Base-by-base conservation (phyloP, 441 rosid species). In the Geranium incanum region DNA sequence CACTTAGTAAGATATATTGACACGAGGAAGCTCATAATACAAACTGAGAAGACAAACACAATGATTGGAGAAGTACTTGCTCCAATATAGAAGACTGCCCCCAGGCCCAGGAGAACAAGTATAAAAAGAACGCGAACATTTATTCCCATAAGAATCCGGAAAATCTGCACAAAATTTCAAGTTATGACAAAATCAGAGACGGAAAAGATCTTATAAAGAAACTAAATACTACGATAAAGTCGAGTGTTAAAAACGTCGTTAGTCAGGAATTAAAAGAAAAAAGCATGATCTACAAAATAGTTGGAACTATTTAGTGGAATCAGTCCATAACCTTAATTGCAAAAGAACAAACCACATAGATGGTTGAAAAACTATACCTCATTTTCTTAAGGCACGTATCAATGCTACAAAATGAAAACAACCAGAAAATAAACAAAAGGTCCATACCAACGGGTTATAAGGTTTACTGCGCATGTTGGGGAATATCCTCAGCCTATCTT, bases 41-140 rank as follows among this genome's bases (percentile, higher is more conserved):
- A 92, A 76, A 95, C 77, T 16, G 91, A 71, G 83, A 92, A 86
- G 84, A 95, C 98, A 76, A 95, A 92, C 74, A 95, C 89, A 41
- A 95, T 90, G 81, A 95, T 84, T 0, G 93, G 95, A 78, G 99
- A 95, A 79, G 99, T 91, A 36, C 91, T 78, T 16, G 97, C 97
- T 78, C 99, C 98, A 77, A 92, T 64, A 79, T 87, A 92, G 81
- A 90, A 89, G 78, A 95, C 74, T 16, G 70, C 93, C 75, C 95
- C 95, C 23, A 95, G 81, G 75, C 82, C 85, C 84, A 95, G 72
- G 36, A 95, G 87, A 78, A 88, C 72, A 83, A 90, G 79, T 68
- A 90, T 65, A 60, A 85, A 83, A 75, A 95, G 91, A 74, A 89
- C 93, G 55, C 96, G 98, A 50, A 81, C 84, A 81, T 95, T 86